These are phyloP conservation scores for Rhodotorula kratochvilovae DNA, from an alignment of 768 basidiomycete species.

Conservation along the genomic window DNA sequence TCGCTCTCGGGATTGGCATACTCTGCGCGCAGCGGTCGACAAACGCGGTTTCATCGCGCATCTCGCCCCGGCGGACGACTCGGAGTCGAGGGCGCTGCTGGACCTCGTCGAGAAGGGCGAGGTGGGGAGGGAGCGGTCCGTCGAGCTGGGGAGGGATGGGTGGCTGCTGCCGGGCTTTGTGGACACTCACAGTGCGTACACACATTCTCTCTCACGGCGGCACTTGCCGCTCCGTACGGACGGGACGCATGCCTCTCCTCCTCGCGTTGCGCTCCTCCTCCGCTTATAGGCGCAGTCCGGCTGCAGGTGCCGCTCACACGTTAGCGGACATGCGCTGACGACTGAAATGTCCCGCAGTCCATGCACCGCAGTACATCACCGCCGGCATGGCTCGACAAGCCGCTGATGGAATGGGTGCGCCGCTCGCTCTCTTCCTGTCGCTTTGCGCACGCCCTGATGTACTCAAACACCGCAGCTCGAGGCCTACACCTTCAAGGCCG, in stretches of 20 bases:
- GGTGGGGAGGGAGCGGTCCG: not conserved
- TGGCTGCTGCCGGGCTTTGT: constrained; percentile 36
- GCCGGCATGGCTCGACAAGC: constrained; percentile 80
- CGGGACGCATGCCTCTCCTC: too few relatives aligned
- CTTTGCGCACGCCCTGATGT: not conserved
- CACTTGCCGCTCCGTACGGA: fast-evolving
- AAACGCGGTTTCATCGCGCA: constrained; percentile 13
- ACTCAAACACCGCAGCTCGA: too few relatives aligned
- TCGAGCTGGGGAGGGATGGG: not conserved
- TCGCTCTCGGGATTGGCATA: too few relatives aligned
- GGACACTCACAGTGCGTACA: constrained; percentile 35
- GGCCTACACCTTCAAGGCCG: constrained; percentile 74
- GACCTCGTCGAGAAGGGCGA: not conserved
- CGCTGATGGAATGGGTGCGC: constrained; percentile 43
- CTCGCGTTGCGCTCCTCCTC: not conserved
- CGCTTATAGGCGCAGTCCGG: too few relatives aligned
- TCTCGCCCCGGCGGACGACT: not conserved
- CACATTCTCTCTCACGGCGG: not conserved
- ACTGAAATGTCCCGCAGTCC: constrained; percentile 52
- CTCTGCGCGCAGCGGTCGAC: constrained; percentile 8
- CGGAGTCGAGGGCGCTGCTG: not conserved
- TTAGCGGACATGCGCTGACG: too few relatives aligned
- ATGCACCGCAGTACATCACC: constrained; percentile 84
- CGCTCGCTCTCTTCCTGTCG: not conserved
- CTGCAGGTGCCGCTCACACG: too few relatives aligned